Evolutionary conservation across 2,329 filamentous ascomycete genomes (phyloP).

Genomic region (Trematosphaeria pertusa): DNA sequence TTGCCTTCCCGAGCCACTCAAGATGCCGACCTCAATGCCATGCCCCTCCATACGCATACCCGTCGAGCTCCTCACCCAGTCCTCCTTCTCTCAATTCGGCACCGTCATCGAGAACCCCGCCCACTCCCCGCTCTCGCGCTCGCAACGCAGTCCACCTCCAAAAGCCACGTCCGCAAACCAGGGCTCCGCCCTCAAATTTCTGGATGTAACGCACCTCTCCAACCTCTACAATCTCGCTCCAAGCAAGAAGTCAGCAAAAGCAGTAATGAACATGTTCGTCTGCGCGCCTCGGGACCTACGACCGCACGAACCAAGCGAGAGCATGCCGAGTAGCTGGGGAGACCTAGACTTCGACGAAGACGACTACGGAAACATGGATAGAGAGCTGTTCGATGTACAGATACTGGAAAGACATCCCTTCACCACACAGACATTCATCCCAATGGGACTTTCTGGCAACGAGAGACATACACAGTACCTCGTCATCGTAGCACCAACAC

Average conservation of each 20-base stretch:
- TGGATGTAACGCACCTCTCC: constrained; percentile 74
- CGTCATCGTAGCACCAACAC: constrained; percentile 85
- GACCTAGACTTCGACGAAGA: constrained; percentile 44
- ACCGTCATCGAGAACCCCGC: constrained; percentile 79
- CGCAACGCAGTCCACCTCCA: constrained; percentile 53
- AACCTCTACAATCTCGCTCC: constrained; percentile 74
- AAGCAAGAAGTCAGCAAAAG: constrained; percentile 62
- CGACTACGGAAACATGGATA: constrained; percentile 27
- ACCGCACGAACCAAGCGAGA: constrained; percentile 43
- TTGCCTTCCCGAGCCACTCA: constrained; percentile 14
- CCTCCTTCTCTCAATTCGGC: constrained; percentile 79
- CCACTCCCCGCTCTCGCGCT: constrained; percentile 59
- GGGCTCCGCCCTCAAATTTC: constrained; percentile 85
- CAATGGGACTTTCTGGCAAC: constrained; percentile 66
- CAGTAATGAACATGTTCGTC: constrained; percentile 87
- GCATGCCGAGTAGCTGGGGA: constrained; percentile 44
- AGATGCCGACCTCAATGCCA: constrained; percentile 50
- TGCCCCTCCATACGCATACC: constrained; percentile 56
- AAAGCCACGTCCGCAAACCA: constrained; percentile 75
- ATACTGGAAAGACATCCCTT: constrained; percentile 92
- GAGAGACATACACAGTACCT: constrained; percentile 67
- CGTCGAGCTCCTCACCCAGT: constrained; percentile 70
- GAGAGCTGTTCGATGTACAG: constrained; percentile 66
- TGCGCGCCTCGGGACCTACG: constrained; percentile 72
- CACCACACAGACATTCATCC: constrained; percentile 92